Base-by-base conservation (phyloP, 352 stramenopile genomes). In the Blastocystis sp. region DNA sequence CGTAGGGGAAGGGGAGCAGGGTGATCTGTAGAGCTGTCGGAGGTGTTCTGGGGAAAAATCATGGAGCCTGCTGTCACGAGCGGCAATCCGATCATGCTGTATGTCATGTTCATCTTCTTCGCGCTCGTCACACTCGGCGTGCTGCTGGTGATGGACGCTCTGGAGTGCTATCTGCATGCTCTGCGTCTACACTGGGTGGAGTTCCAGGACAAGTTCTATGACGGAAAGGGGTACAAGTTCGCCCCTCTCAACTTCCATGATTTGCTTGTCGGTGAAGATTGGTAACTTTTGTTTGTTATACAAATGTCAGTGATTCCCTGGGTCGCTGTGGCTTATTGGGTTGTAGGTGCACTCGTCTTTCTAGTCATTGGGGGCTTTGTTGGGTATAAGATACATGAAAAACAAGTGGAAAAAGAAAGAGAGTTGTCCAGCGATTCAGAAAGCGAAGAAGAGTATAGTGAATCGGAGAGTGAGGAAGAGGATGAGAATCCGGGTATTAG, bases 151-250 rank as follows among this genome's bases (percentile, higher is more conserved):
- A 99, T 99, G 97, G 97, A 99, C 92, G 95, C 98, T 87, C 93
- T 99, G n/a, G 97, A 99, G 93, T 99, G 96, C 91, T 99, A 98
- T 92, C 92, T 99, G 70, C 97, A 99, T 92, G 96, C 96, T 16
- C 93, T 99, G 78, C 96, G 97, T 95, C 93, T 99, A 89, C 97
- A 99, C 92, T 99, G 97, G 97, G 93, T 99, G 76, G 97, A 99
- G 93, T 99, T 99, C 93, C 97, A 99, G 92, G 98, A 95, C 93
- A 99, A 99, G 92, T 99, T 99, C 91, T 99, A 98, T 93, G 96
- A 97, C 90, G 97, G 96, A 11, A 96, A 99, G 92, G 96, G 96
- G 62, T 93, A 97, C 91, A 96, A 96, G 90, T 98, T 98, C 93
- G 92, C 95, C 76, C 96, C 96, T 50, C 98, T 98, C 89, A 96